A percentile compares a stretch with the other conserved stretches of the same genome.
These are phyloP conservation scores for Parafenestella ontariensis DNA, from an alignment of 2,329 filamentous ascomycete species.

Conservation along the genomic window DNA sequence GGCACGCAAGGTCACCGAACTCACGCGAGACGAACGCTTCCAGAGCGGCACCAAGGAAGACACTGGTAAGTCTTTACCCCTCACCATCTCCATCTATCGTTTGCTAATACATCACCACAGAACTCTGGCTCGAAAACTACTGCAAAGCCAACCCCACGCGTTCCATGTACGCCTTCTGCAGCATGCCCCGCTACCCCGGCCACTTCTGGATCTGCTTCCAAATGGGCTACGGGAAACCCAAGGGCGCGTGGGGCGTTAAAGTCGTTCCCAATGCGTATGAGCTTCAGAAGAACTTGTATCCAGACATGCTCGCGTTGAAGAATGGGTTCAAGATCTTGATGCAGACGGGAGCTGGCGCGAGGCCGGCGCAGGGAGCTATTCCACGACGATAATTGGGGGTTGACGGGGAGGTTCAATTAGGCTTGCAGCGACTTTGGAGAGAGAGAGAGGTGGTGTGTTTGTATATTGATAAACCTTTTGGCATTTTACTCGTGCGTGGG, in stretches of 20 bases:
- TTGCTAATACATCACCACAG: constrained; percentile 54
- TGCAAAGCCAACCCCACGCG: constrained; percentile 94
- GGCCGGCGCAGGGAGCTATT: constrained; percentile 11
- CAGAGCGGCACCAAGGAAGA: constrained; percentile 80
- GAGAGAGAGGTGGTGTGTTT: too few relatives aligned
- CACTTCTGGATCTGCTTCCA: constrained; percentile 99
- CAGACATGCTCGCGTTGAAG: constrained; percentile 92
- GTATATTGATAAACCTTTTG: too few relatives aligned
- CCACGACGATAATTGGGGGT: constrained; percentile 12
- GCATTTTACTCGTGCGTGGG: too few relatives aligned
- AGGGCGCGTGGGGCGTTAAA: constrained; percentile 84
- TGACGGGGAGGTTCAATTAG: neutral
- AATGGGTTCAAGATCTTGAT: constrained; percentile 96
- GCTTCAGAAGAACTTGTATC: constrained; percentile 85
- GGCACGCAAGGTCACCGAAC: constrained; percentile 96
- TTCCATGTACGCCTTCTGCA: constrained; percentile 94
- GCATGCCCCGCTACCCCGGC: constrained; percentile 88
- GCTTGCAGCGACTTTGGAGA: neutral
- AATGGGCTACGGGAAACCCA: constrained; percentile 75
- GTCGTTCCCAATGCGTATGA: constrained; percentile 94
- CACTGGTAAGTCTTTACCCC: constrained; percentile 81
- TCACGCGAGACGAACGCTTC: constrained; percentile 94
- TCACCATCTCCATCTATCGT: neutral
- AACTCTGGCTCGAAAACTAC: constrained; percentile 95
- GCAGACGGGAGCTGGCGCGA: constrained; percentile 41